Evolutionary conservation across 768 basidiomycete species (phyloP).

Genomic region (Leccinellum albellum): DNA sequence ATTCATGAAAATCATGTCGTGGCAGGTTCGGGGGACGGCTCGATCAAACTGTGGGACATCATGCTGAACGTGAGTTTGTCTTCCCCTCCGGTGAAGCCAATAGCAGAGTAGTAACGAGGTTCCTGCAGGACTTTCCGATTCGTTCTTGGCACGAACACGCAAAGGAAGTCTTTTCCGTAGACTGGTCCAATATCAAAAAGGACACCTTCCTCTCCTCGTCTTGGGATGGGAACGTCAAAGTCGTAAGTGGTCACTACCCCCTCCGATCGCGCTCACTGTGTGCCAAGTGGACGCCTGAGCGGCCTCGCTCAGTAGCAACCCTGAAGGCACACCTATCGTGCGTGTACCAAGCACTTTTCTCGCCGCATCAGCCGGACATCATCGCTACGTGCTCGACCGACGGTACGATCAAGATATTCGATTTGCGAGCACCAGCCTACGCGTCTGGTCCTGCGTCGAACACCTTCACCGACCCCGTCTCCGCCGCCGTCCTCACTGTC

Average conservation of each 20-base stretch:
- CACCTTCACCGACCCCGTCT: conserved; percentile 61
- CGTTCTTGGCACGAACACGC: conserved; percentile 93
- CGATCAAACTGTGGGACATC: conserved; percentile 87
- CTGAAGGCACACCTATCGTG: conserved; percentile 81
- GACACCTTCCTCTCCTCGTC: conserved; percentile 82
- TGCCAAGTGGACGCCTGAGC: conserved; percentile 81
- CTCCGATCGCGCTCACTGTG: not conserved
- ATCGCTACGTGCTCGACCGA: conserved; percentile 84
- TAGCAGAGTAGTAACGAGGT: conserved; percentile 30
- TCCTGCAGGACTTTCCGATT: conserved; percentile 76
- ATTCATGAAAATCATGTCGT: conserved; percentile 91
- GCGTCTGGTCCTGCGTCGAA: conserved; percentile 47
- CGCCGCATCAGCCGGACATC: conserved; percentile 82
- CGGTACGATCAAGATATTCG: conserved; percentile 81
- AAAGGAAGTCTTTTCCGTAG: conserved; percentile 87
- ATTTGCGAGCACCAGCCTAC: conserved; percentile 65
- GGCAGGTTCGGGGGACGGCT: conserved; percentile 86
- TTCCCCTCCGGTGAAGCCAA: not conserved
- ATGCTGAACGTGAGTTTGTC: conserved; percentile 64
- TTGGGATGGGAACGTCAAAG: conserved; percentile 89
- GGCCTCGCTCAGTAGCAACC: conserved; percentile 72
- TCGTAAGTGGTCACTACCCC: conserved; percentile 49
- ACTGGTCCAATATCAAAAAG: conserved; percentile 94
- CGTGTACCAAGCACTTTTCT: conserved; percentile 89
- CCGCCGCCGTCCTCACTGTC: conserved; percentile 69